Evolutionary conservation across 768 basidiomycete species (phyloP), one percentile per base, ranked within the genome.

Genomic region (Lactifluus echinatus): DNA sequence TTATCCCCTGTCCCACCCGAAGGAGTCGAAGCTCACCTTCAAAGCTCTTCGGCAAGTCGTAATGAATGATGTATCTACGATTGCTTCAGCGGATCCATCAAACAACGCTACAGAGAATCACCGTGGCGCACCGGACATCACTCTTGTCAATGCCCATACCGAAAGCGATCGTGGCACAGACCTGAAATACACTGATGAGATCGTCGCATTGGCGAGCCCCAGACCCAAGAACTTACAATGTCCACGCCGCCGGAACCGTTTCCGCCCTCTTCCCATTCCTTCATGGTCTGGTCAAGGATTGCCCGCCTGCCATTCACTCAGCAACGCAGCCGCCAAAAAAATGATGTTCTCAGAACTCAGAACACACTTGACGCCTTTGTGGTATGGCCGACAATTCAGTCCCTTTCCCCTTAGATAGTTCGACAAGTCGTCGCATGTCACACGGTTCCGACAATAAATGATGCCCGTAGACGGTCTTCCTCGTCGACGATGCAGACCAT

Each of bases 71-170:
- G 63, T 89, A 91, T 36, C 87, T 76, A 45, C 64, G 19, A 19
- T 40, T n/a, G 37, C 21, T 19, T 28, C 12, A 29, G 21, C 29
- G 56, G 11, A 39, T 40, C 26, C 17, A 11, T 24, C 43, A 40
- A 36, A 44, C 2, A 14, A 23, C 21, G 45, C 8, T 19, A 19
- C 54, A 12, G 29, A 29, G 34, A 31, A 6, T 49, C 21, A 24
- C 23, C 6, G 40, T 44, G 14, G 42, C 70, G 21, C 66, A 82
- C 82, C 86, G 77, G 51, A 89, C 87, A 60, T 89, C 84, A 19
- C 79, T 73, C 71, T 91, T 92, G 67, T 93, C 89, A 44, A 93
- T 91, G 1, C 89, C 89, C 72, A 91, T 82, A 2, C 90, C 90
- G 63, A 92, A 93, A 4, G 89, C 89, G 49, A 92, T 80, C 0